These are phyloP conservation scores for Tricholoma saponaceum DNA, from an alignment of 768 basidiomycete genomes.

Conservation along the genomic window DNA sequence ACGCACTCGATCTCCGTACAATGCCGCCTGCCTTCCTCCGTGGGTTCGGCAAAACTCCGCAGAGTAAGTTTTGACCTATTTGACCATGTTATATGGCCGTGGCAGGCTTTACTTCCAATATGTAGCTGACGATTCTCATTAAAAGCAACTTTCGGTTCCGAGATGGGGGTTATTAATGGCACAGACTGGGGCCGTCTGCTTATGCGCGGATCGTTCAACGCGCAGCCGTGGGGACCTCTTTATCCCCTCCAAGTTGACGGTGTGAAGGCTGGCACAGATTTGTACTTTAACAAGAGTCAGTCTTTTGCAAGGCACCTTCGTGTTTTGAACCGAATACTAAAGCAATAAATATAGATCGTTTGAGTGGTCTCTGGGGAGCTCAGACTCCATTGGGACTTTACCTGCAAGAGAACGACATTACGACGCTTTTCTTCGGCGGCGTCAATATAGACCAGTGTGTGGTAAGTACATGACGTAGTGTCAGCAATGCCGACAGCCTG, in stretches of 20 bases:
- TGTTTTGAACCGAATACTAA: neutral
- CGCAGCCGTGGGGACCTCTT: constrained; percentile 60
- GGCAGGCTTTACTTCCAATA: too few relatives aligned
- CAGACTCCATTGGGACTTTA: constrained; percentile 60
- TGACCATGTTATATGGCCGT: too few relatives aligned
- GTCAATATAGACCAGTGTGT: constrained; percentile 59
- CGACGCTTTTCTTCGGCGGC: constrained; percentile 57
- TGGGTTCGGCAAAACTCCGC: constrained; percentile 44
- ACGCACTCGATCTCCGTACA: constrained; percentile 54
- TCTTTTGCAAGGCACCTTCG: neutral
- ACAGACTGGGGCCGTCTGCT: constrained; percentile 49
- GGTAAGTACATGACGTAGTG: neutral
- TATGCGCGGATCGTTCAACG: constrained; percentile 57
- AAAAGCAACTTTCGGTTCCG: neutral
- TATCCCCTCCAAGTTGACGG: constrained; percentile 53
- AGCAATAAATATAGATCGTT: constrained; percentile 27
- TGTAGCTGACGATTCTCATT: neutral
- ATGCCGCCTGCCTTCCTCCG: constrained; percentile 57
- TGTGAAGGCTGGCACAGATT: constrained; percentile 50
- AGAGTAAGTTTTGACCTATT: constrained; percentile 35
- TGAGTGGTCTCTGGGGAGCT: constrained; percentile 65
- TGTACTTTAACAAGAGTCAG: constrained; percentile 69
- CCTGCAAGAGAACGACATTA: constrained; percentile 59
- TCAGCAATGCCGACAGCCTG: neutral
- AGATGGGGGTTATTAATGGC: constrained; percentile 43